Evolutionary conservation across 306 rosid species (phyloP), one percentile per base, ranked within the genome.

Genomic region (Cicer chorassanicum): DNA sequence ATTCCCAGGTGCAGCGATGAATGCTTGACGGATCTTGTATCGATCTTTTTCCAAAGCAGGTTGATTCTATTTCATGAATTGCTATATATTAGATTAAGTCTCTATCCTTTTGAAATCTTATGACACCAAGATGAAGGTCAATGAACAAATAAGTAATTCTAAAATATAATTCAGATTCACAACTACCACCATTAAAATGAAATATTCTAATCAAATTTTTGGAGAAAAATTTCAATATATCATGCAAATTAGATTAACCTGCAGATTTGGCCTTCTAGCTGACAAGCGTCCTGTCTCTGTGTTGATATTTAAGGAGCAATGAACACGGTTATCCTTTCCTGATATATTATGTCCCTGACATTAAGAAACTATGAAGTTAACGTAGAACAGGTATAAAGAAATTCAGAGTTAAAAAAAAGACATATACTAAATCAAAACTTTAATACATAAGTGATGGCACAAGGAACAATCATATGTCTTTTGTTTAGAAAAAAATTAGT

Each of bases 31-130:
- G 82, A 93, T 93, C 84, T 93, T 93, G 84, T 93, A 93, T 59
- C 98, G 89, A 74, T 93, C 98, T 78, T 93, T 93, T 84, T 93
- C 97, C 80, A 93, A 79, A 80, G 98, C 98, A 67, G 98, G 98
- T 86, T 93, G 98, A 87, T 93, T 93, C 98, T 93, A 81, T 75
- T 72, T 54, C 65, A 75, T 57, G 50, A 74, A 72, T 38, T 21
- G 84, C 39, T 51, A 65, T 34, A 15, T n/a, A 73, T 75, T 16
- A 68, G 73, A 63, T 29, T 12, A 24, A 74, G 54, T 64, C 64
- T 55, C 82, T 74, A 61, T 36, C 9, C 36, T 43, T 67, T 39
- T 42, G 45, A 42, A 42, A 42, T 42, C 45, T n/a, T 18, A 42
- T 64, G 54, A 60, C 41, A 50, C 67, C 73, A 62, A 6, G 12